A percentile compares a stretch with the other conserved stretches of the same genome.
These are phyloP conservation scores for Suillus luteus DNA, from an alignment of 768 basidiomycete species.

Conservation along the genomic window DNA sequence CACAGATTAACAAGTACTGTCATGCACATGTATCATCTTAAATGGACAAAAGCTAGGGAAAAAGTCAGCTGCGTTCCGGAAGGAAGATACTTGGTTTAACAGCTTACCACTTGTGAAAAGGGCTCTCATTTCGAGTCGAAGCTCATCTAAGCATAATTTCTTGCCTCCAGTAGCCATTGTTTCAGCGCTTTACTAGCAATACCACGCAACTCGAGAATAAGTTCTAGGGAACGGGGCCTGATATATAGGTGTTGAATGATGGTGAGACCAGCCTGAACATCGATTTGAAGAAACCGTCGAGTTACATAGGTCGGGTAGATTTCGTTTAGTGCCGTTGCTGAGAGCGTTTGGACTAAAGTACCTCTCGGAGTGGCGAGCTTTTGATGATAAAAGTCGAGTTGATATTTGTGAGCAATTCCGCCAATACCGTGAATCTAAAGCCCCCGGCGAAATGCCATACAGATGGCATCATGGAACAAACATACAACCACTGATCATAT, in stretches of 20 bases:
- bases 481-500: not conserved
- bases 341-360: not conserved
- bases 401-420: not conserved
- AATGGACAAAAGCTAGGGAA: no score
- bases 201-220: not conserved
- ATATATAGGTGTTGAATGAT: not conserved
- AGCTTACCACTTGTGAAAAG: no score
- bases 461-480: not conserved
- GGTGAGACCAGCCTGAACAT: no score
- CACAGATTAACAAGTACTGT: no score
- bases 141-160: no score
- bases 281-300: no score
- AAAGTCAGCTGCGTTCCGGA: not conserved
- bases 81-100: not conserved
- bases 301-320: not conserved
- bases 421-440: not conserved
- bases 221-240: not conserved
- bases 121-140: no score
- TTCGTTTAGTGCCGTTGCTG: not conserved
- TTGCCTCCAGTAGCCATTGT: not conserved
- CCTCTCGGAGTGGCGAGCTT: not conserved
- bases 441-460: not conserved
- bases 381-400: not conserved
- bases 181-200: not conserved
- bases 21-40: no score